Base-by-base conservation (phyloP, 768 basidiomycete genomes). In the Russula virescens region DNA sequence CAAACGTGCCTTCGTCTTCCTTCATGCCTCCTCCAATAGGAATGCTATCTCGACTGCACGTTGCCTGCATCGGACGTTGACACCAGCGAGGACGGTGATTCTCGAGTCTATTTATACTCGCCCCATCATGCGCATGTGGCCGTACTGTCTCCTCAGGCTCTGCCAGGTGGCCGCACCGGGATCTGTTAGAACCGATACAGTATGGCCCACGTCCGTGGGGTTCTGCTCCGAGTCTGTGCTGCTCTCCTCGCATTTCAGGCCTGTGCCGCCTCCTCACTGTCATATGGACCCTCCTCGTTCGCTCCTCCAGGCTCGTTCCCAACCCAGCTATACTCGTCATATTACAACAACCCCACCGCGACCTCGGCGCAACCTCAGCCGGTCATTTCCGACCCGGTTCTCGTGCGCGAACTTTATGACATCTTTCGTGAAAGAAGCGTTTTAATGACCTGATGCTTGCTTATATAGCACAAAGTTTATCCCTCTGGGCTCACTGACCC, bases 341-440 rank as follows among this genome's bases (percentile, higher is more conserved):
- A 89, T 71, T 88, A 84, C 74, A 89, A 89, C 71, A 73, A 80
- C 65, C 87, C 89, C 38, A 89, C 87, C 1, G 85, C 82, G 35
- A 90, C 89, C 2, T 80, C 81, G 13, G 82, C 79, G 0, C 89
- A 91, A 70, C 83, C 83, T 5, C 89, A 91, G 73, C 89, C 88
- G n/a, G 79, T 89, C 62, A 80, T 91, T 38, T 82, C 87, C 18
- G 88, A 91, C 70, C 85, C 87, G 10, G 81, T 89, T 35, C 79
- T 80, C 28, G 88, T 88, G 63, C 61, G 71, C 42, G 3, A 3
- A 43, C 38, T 6, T 14, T 11, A 38, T 11, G 13, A 38, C 8
- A 14, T 14, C 13, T 38, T 6, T 14, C 10, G 38, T 38, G 38
- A 11, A 31, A 31, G 38, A 31, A 31, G 19, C 23, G 26, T 31